A percentile compares a stretch with the other conserved stretches of the same genome.
phyloP scores from a whole-genome alignment of 805 yeast genomes.

The Teunomyces barrocoloradensis region DNA sequence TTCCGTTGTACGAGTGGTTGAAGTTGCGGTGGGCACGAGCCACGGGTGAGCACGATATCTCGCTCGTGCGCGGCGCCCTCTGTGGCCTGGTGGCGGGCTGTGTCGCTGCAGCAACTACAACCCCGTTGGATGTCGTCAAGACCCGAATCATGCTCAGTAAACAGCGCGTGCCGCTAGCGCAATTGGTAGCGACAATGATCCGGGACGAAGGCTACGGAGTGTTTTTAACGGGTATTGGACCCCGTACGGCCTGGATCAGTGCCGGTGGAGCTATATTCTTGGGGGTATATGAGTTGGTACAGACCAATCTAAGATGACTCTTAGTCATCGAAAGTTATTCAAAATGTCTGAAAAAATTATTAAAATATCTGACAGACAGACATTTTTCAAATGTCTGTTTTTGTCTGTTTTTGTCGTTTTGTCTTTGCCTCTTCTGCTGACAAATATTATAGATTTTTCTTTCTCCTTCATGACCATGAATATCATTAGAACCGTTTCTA shows the following conservation, averaged over 20 bases:
- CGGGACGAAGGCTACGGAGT: slow-evolving; percentile 71
- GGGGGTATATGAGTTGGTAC: slow-evolving; percentile 84
- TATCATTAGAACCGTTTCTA: background rate
- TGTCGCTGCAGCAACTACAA: slow-evolving; percentile 75
- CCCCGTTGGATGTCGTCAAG: slow-evolving; percentile 77
- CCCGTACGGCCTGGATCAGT: slow-evolving; percentile 95
- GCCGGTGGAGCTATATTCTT: slow-evolving; percentile 98
- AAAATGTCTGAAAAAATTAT: background rate
- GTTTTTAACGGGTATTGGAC: slow-evolving; percentile 85
- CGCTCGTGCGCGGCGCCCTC: slow-evolving; percentile 75
- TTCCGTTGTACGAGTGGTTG: slow-evolving; percentile 85
- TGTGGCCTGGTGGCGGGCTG: slow-evolving; percentile 86
- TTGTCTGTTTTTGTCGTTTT: too few relatives aligned
- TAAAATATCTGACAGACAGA: too few relatives aligned
- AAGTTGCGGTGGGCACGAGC: slow-evolving; percentile 57
- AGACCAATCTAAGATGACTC: slow-evolving; percentile 25
- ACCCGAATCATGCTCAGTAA: slow-evolving; percentile 81
- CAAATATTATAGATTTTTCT: background rate
- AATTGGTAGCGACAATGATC: slow-evolving; percentile 52
- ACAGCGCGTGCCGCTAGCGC: slow-evolving; percentile 42
- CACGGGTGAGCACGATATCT: slow-evolving; percentile 31
- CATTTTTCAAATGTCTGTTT: too few relatives aligned
- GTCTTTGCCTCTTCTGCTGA: too few relatives aligned
- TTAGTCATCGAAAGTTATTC: too few relatives aligned
- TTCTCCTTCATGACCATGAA: too few relatives aligned